A percentile compares a stretch with the other conserved stretches of the same genome.
Evolutionary conservation across 2,329 filamentous ascomycete species (phyloP).

Genomic region (Peltaster fructicola): DNA sequence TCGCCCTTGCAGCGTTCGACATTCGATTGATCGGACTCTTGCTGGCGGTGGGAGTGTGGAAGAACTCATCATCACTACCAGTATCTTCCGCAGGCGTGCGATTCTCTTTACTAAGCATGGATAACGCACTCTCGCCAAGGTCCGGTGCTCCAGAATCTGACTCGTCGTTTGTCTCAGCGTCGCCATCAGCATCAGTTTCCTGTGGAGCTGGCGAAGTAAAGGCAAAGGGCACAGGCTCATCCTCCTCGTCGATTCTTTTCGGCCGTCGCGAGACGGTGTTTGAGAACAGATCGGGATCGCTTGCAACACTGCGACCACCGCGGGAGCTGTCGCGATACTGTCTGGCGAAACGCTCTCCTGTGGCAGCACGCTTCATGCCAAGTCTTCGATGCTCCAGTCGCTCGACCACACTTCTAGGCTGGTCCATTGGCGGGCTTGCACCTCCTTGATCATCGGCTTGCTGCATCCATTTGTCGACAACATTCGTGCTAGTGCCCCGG

Average conservation of each 20-base stretch:
- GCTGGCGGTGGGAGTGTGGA: slow-evolving; percentile 24
- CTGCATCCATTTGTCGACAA: slow-evolving; percentile 85
- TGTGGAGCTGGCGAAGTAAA: slow-evolving; percentile 28
- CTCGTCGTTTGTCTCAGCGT: slow-evolving; percentile 77
- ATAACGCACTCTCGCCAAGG: slow-evolving; percentile 16
- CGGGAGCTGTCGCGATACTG: slow-evolving; percentile 30
- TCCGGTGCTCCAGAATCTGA: slow-evolving; percentile 28
- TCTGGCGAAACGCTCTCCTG: slow-evolving; percentile 16
- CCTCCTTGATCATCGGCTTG: slow-evolving; percentile 37
- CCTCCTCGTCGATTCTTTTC: slow-evolving; percentile 28
- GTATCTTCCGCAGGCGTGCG: slow-evolving; percentile 5
- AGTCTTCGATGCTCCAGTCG: slow-evolving; percentile 37
- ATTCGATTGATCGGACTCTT: slow-evolving; percentile 10
- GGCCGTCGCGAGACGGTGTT: slow-evolving; percentile 21
- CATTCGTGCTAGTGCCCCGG: slow-evolving; percentile 57
- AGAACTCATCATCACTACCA: slow-evolving; percentile 24
- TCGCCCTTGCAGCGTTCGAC: slow-evolving; percentile 11
- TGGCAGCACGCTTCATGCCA: slow-evolving; percentile 34
- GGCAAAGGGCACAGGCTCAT: slow-evolving; percentile 20
- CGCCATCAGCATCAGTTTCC: slow-evolving; percentile 70
- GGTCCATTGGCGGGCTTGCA: slow-evolving; percentile 40
- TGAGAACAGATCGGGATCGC: slow-evolving; percentile 33
- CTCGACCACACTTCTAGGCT: slow-evolving; percentile 41
- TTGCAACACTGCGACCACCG: slow-evolving; percentile 35
- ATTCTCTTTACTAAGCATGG: slow-evolving; percentile 14